A percentile compares a stretch with the other conserved stretches of the same genome.
These are phyloP conservation scores for Eimeria maxima DNA, from an alignment of 169 alveolate genomes.

Conservation along the genomic window DNA sequence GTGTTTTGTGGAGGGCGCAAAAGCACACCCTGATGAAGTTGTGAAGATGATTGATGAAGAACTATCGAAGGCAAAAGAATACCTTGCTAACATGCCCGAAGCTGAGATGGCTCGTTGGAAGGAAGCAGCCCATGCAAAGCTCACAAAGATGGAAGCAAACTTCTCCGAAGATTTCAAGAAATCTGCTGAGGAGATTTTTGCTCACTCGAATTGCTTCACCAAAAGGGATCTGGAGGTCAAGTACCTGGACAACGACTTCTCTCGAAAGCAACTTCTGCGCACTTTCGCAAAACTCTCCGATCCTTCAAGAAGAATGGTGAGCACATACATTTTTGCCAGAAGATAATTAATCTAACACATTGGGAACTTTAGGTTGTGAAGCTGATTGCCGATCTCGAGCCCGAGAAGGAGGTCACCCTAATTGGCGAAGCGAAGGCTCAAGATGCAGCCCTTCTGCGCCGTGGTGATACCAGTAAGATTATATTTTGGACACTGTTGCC, in stretches of 20 bases:
- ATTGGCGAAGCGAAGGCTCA: conserved; percentile 75
- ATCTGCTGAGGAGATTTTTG: conserved; percentile 74
- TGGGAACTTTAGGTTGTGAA: conserved; percentile 58
- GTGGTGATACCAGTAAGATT: conserved; percentile 2
- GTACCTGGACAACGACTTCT: conserved; percentile 68
- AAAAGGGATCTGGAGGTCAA: conserved; percentile 60
- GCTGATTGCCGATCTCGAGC: conserved; percentile 77
- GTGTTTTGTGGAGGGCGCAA: conserved; percentile 82
- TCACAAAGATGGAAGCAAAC: conserved; percentile 58
- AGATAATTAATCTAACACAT: not conserved
- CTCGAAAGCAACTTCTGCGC: conserved; percentile 66
- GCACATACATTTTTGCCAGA: not conserved
- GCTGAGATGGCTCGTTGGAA: conserved; percentile 81
- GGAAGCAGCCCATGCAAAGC: conserved; percentile 77
- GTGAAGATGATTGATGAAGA: conserved; percentile 76
- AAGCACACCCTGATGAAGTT: conserved; percentile 82
- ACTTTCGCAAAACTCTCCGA: conserved; percentile 74
- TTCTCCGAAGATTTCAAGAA: conserved; percentile 76
- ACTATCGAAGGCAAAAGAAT: conserved; percentile 30
- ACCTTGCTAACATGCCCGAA: conserved; percentile 73
- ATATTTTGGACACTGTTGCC: not conserved
- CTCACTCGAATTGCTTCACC: conserved; percentile 80
- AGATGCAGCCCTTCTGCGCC: conserved; percentile 50
- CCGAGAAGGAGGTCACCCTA: conserved; percentile 71
- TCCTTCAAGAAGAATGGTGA: conserved; percentile 78